Conservation (phyloP, 495 filamentous ascomycete genomes). For the Evansstolkia leycettana region DNA sequence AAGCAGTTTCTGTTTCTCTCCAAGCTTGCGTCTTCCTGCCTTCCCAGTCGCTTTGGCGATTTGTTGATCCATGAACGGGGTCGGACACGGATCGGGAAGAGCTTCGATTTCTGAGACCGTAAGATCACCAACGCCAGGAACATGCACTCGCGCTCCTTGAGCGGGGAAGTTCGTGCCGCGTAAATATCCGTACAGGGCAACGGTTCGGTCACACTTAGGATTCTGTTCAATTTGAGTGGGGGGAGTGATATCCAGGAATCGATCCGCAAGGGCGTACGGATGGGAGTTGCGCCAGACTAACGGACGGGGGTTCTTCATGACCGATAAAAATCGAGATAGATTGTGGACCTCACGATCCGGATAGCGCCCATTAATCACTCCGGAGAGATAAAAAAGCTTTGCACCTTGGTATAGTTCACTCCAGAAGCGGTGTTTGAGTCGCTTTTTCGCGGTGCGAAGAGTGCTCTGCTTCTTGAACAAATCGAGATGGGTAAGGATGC, state of each 20-base stretch:
- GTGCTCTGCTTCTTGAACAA: constrained; percentile 87
- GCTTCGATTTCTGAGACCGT: constrained; percentile 72
- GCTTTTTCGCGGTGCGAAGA: constrained; percentile 82
- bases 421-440: constrained; percentile 92
- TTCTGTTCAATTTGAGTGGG: constrained; percentile 81
- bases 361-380: constrained; percentile 91
- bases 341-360: constrained; percentile 96
- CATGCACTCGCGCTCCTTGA: constrained; percentile 75
- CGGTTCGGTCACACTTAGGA: constrained; percentile 74
- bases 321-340: constrained; percentile 80
- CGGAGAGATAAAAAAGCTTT: constrained; percentile 91
- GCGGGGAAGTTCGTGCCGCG: constrained; percentile 92
- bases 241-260: constrained; percentile 87
- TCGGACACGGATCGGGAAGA: constrained; percentile 90
- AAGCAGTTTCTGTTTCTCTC: constrained; percentile 90
- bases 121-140: constrained; percentile 90
- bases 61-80: constrained; percentile 78
- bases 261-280: constrained; percentile 85
- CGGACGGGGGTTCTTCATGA: constrained; percentile 97
- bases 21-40: constrained; percentile 57
- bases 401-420: constrained; percentile 92
- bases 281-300: constrained; percentile 95
- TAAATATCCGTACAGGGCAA: constrained; percentile 88
- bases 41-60: constrained; percentile 74
- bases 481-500: constrained; percentile 91